Evolutionary conservation across 2,329 filamentous ascomycete genomes (phyloP).

Genomic region (Xylariaceae sp.): DNA sequence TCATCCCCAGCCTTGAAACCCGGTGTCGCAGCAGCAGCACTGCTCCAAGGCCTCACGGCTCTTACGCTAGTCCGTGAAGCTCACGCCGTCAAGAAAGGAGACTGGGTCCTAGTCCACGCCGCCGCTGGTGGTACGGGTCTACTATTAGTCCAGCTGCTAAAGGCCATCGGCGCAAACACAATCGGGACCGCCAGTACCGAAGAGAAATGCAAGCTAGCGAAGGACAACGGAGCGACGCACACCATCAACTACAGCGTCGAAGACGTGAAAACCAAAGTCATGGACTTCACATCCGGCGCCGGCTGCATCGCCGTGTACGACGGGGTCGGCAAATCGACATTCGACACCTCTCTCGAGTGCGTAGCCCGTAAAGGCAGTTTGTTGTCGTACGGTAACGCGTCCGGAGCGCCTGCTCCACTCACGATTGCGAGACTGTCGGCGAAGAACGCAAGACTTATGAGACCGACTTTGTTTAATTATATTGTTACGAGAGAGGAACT

Average conservation of each 20-base stretch:
- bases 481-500: conserved; percentile 68
- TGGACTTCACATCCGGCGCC: conserved; percentile 67
- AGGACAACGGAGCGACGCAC: conserved; percentile 67
- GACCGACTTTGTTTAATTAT: conserved; percentile 73
- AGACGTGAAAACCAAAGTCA: conserved; percentile 57
- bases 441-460: conserved; percentile 75
- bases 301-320: conserved; percentile 81
- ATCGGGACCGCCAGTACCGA: conserved; percentile 76
- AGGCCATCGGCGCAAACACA: conserved; percentile 67
- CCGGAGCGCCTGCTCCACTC: conserved; percentile 72
- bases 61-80: conserved; percentile 76
- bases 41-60: conserved; percentile 83
- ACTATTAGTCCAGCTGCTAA: conserved; percentile 72
- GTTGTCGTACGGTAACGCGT: conserved; percentile 78
- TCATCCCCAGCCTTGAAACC: conserved; percentile 48
- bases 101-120: conserved; percentile 82
- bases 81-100: conserved; percentile 70
- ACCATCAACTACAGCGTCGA: conserved; percentile 67
- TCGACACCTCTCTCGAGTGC: conserved; percentile 72
- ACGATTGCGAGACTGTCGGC: conserved; percentile 53
- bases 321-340: conserved; percentile 80
- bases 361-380: conserved; percentile 75
- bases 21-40: conserved; percentile 63
- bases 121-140: conserved; percentile 80
- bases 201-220: conserved; percentile 71